phyloP scores from a whole-genome alignment of 2,329 filamentous ascomycete genomes.

The Fusarium sp. region DNA sequence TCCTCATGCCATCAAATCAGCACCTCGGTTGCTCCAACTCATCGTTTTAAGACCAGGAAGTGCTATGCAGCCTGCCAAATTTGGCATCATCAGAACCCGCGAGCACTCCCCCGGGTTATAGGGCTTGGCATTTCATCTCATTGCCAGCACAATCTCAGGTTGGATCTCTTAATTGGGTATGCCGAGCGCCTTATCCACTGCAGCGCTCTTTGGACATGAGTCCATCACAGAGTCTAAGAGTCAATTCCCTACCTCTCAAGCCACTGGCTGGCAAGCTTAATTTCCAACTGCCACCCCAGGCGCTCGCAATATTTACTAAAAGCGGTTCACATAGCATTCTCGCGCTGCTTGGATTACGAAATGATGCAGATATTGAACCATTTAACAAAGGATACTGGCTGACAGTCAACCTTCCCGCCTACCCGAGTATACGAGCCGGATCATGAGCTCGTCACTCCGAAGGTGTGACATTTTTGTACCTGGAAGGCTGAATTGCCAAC shows the following conservation, averaged over 20 bases:
- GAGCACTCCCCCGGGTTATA: constrained; percentile 3
- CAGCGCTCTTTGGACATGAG: not conserved
- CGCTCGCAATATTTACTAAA: not conserved
- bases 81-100: constrained; percentile 27
- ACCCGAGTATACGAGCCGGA: constrained; percentile 1
- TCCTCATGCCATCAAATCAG: constrained; percentile 25
- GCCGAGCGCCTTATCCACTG: not conserved
- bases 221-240: not conserved
- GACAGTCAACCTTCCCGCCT: not conserved
- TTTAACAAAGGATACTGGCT: not conserved
- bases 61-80: constrained; percentile 40
- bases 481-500: not conserved
- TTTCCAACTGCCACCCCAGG: not conserved
- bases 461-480: not conserved
- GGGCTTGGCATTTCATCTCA: constrained; percentile 3
- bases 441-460: not conserved
- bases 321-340: constrained; percentile 5
- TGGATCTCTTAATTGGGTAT: constrained; percentile 10
- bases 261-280: constrained; percentile 1
- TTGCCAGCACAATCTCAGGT: constrained; percentile 7
- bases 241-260: not conserved
- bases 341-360: not conserved
- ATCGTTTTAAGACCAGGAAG: constrained; percentile 34
- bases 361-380: not conserved
- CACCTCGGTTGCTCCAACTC: constrained; percentile 31